Evolutionary conservation across 192 early-diverging fungal species (phyloP), one percentile per base, ranked within the genome.

Genomic region (Rhizophlyctis rosea): DNA sequence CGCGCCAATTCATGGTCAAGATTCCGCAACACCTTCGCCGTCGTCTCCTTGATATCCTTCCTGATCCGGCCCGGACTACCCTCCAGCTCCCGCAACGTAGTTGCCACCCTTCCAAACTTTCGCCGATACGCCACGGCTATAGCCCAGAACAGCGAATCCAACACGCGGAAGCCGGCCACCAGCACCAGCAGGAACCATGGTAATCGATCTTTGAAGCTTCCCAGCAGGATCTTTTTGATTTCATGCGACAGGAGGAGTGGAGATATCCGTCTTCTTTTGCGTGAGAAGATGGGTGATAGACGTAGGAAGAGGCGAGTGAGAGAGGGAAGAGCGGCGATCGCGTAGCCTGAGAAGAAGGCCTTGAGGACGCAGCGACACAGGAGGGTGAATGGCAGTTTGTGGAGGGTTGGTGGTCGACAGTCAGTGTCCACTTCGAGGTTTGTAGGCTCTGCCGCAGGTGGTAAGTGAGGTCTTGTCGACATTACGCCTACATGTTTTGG

Each of bases 111-210:
- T n/a, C 24, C 30, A n/a, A 21, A 5, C 7, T 21, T 24, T 4
- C 24, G 3, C n/a, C n/a, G n/a, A n/a, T n/a, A n/a, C n/a, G n/a
- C n/a, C 60, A 29, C 36, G 33, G 25, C 62, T 13, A 48, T 31
- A 28, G 39, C 50, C 47, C 54, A 53, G 36, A n/a, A 44, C 54
- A 54, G 13, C 0, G 57, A 14, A 33, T 70, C 68, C n/a, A 65
- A 52, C 3, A 48, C 36, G 2, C 59, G 29, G 57, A 59, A 70
- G 27, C 62, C 62, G 3, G 62, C 68, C 49, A 70, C 52, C 11
- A 70, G 57, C 3, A 55, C 64, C 52, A 70, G 21, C n/a, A 70
- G 65, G 34, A 70, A 70, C 64, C 62, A 65, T 50, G 68, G 68
- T 55, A 70, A 29, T 18, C 57, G 47, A 3, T 24, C 62, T 9